Base-by-base conservation (phyloP, 805 yeast species). In the Ogataea corticis region DNA sequence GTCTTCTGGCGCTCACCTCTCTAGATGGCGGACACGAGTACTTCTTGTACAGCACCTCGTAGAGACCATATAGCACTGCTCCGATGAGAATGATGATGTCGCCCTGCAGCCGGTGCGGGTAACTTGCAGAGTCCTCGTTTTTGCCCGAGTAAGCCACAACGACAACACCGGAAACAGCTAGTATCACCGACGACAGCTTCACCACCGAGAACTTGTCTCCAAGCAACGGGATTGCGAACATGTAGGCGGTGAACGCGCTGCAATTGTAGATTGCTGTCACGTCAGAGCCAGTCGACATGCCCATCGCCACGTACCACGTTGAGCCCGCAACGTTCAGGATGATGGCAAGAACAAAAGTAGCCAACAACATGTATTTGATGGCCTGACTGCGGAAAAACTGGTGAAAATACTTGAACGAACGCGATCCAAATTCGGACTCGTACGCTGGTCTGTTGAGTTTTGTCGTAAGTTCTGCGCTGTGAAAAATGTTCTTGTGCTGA, bases 211-310 rank as follows among this genome's bases (percentile, higher is more conserved):
- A 79, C 38, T 65, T 69, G 57, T 89, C 96, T 28, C 77, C 69
- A 41, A 89, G 69, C 16, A 89, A 64, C 1, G 90, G 87, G 21
- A 89, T 82, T 3, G 95, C 88, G 65, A 89, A 88, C 13, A 87
- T 77, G 58, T 89, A 83, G 0, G 96, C 96, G 3, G 91, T 84
- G 62, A 89, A 89, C 0, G 96, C 95, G 13, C 92, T 83, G 61
- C 94, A 87, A 68, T 89, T 88, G 68, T 88, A 89, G 49, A 88
- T 88, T 3, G 96, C 96, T 2, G 96, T 89, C 30, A 89, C 85
- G 57, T 89, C 96, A 3, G 88, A 75, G 0, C 95, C 88, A 23
- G 90, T 85, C 0, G 96, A 82, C 59, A 86, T 66, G 25, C 82
- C 73, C 81, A 89, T 87, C 10, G 96, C 85, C 14, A 86, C 76